A percentile compares a stretch with the other conserved stretches of the same genome.
phyloP scores from a whole-genome alignment of 495 filamentous ascomycete genomes.

The Penicillium coffeae region DNA sequence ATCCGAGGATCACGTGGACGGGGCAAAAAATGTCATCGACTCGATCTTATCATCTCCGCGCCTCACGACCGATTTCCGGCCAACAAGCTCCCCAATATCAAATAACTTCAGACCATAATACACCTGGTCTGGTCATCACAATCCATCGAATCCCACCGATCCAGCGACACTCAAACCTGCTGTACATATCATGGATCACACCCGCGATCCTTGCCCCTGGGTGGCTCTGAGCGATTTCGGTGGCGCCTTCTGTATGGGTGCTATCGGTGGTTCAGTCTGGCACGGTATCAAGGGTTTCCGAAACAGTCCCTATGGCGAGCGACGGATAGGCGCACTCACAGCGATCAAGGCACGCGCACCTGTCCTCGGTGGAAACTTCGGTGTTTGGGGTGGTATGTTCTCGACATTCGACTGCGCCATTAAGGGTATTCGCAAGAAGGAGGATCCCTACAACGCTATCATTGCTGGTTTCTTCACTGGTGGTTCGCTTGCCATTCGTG shows the following conservation, averaged over 20 bases:
- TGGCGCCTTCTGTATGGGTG: conserved; percentile 95
- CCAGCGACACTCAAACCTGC: not conserved
- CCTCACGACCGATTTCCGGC: not conserved
- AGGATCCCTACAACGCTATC: conserved; percentile 95
- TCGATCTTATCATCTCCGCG: not conserved
- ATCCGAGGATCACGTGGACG: not conserved
- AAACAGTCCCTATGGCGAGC: conserved; percentile 86
- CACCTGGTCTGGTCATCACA: not conserved
- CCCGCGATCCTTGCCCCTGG: conserved; percentile 94
- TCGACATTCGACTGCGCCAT: conserved; percentile 95
- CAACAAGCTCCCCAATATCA: not conserved
- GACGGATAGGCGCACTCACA: conserved; percentile 91
- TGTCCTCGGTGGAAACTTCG: conserved; percentile 95
- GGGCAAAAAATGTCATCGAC: not conserved
- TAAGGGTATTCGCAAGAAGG: conserved; percentile 88
- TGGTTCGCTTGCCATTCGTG: conserved; percentile 83
- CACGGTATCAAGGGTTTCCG: conserved; percentile 96
- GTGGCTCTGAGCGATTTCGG: conserved; percentile 95
- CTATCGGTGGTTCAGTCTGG: conserved; percentile 91
- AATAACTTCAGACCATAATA: not conserved
- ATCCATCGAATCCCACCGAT: not conserved
- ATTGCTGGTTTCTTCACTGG: conserved; percentile 97
- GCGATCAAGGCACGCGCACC: conserved; percentile 96
- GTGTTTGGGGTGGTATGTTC: conserved; percentile 95
- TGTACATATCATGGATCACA: conserved; percentile 74